Evolutionary conservation across 257 asterid genomes (phyloP), one percentile per base, ranked within the genome.

Genomic region (Nicotiana benthamiana): DNA sequence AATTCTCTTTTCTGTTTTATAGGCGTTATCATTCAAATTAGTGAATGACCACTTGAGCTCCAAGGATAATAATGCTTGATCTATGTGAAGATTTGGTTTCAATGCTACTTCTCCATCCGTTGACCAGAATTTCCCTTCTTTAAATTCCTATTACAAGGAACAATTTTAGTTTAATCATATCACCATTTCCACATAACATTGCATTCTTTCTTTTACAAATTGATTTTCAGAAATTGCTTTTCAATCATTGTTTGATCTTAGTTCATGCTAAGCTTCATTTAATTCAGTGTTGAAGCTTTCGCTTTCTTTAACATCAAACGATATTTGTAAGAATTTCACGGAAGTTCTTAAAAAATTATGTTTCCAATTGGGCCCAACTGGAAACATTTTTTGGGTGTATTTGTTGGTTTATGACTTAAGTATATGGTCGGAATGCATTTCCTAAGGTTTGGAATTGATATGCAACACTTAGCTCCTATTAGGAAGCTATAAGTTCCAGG

Each of bases 1-100:
- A 57, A 89, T 82, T 6, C n/a, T 60, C 75, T 77, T 83, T 64
- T 65, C 60, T 5, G 62, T 28, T 53, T 85, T 65, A 16, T 56
- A 36, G n/a, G 53, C 59, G 64, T 34, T 56, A 15, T 54, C 40
- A 66, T 18, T n/a, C n/a, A n/a, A n/a, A n/a, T n/a, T n/a, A n/a
- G n/a, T 36, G 66, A 74, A 28, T 4, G 89, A 83, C 88, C 86
- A 89, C 64, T 85, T 89, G 54, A 82, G 83, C 80, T 89, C 84
- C 9, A 91, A 81, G 2, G 91, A 90, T 80, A 86, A 86, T 6
- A 89, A 84, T 26, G 90, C 79, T 64, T 15, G 85, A 16, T 57
- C 77, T 34, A 81, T 81, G 59, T 68, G 87, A 43, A 86, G 78
- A 22, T 67, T 79, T 34, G 89, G 89, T 83, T 76, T 84, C 66